Base-by-base conservation (phyloP, 345 rosid genomes). In the Populus nigra region DNA sequence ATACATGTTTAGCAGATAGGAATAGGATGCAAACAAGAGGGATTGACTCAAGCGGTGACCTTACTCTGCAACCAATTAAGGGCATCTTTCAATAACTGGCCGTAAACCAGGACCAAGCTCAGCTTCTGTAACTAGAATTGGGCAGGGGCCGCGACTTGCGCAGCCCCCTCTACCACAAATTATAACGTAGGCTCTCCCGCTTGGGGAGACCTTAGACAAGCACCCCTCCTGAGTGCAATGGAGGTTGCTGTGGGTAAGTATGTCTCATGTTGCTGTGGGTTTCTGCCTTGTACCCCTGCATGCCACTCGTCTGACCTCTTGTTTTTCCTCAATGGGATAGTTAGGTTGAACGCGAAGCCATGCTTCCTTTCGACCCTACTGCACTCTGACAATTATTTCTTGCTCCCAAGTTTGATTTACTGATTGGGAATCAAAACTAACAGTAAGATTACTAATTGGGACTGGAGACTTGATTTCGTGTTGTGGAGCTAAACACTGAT, bases 161-260 rank as follows among this genome's bases (percentile, higher is more conserved):
- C 81, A 77, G 84, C 75, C 83, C 82, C 82, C 72, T 0, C 78
- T 74, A 11, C 68, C 79, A 81, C 84, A 78, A 81, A 78, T 81
- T 71, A 45, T 55, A 82, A 84, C 82, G 83, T 73, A 81, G 80
- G 83, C 78, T 81, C 84, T 80, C 79, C 78, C 33, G 16, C 61
- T 8, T 7, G 33, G 65, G 69, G 69, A 80, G 86, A 77, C 84
- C 81, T 75, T 76, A 69, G 66, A 49, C 13, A 3, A 22, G 12
- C 73, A 23, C 77, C 77, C 80, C 25, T 76, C 77, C 67, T 0
- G 0, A 1, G 77, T 68, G 77, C 80, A 68, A 76, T 73, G 80
- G 69, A 81, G 39, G 72, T n/a, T 77, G 72, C 80, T 0, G 80
- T 65, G 33, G 33, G 35, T 33, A 78, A 78, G 76, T 49, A 72